A percentile compares a stretch with the other conserved stretches of the same genome.
These are phyloP conservation scores for Limnanthes douglasii DNA, from an alignment of 345 rosid genomes.

Conservation along the genomic window DNA sequence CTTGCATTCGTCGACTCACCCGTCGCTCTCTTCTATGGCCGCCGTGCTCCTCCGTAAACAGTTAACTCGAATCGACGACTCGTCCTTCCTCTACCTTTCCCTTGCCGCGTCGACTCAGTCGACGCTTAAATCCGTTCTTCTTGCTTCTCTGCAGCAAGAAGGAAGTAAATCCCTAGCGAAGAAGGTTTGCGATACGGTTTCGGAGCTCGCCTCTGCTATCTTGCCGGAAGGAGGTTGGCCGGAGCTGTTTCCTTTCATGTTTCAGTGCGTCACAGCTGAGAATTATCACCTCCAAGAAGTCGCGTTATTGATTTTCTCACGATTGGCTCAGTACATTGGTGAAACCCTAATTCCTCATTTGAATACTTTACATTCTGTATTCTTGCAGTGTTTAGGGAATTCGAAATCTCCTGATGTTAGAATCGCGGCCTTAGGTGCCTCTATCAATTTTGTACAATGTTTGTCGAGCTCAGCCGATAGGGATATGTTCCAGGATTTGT, in stretches of 20 bases:
- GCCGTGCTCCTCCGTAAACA: conserved; percentile 58
- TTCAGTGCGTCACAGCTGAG: conserved; percentile 34
- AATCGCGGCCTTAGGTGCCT: conserved; percentile 39
- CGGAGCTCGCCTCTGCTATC: conserved; percentile 44
- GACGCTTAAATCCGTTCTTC: conserved; percentile 28
- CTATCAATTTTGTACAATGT: conserved; percentile 44
- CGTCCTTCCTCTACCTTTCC: conserved; percentile 25
- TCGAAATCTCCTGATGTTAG: conserved; percentile 26
- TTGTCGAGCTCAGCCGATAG: conserved; percentile 23
- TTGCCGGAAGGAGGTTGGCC: conserved; percentile 39
- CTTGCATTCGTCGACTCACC: conserved; percentile 21
- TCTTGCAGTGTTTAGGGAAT: conserved; percentile 24
- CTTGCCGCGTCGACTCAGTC: conserved; percentile 26
- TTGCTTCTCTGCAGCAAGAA: conserved; percentile 32
- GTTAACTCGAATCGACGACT: conserved; percentile 28
- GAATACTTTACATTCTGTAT: conserved; percentile 34
- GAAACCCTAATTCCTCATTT: conserved; percentile 27
- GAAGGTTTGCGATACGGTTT: conserved; percentile 47
- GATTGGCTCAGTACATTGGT: conserved; percentile 44
- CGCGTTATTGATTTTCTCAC: conserved; percentile 42
- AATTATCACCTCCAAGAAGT: conserved; percentile 33
- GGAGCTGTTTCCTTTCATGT: conserved; percentile 45
- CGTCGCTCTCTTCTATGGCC: conserved; percentile 43
- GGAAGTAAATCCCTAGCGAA: conserved; percentile 23
- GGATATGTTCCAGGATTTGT: conserved; percentile 47